Conservation (phyloP, 2,329 filamentous ascomycete species). For the Talaromyces sp. region DNA sequence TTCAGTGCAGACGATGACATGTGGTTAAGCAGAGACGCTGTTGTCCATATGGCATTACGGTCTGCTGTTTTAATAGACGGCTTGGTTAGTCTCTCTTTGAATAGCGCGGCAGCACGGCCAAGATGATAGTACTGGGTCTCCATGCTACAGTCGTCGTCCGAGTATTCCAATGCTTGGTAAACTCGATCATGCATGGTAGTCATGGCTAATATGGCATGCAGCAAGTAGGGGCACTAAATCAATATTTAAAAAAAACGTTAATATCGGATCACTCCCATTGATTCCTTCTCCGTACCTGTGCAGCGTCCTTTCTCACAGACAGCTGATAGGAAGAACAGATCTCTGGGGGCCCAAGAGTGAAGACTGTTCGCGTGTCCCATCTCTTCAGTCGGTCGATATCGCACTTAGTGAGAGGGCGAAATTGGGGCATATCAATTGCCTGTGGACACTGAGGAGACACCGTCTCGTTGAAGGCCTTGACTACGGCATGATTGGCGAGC, state of each 20-base stretch:
- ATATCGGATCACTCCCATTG: slow-evolving; percentile 32
- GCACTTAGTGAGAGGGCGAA: neutral
- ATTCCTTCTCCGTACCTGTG: slow-evolving; percentile 14
- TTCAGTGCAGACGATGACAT: neutral
- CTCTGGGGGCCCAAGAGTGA: neutral
- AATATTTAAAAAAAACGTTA: slow-evolving; percentile 12
- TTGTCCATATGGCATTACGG: slow-evolving; percentile 5
- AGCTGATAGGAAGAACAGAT: neutral
- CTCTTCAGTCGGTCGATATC: slow-evolving; percentile 4
- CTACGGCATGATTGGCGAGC: slow-evolving; percentile 18
- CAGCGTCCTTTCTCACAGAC: neutral
- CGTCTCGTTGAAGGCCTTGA: slow-evolving; percentile 1
- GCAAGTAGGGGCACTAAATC: slow-evolving; percentile 49
- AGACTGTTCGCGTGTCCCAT: slow-evolving; percentile 5
- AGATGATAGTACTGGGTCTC: slow-evolving; percentile 45
- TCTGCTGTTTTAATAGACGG: neutral
- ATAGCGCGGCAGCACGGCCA: slow-evolving; percentile 5
- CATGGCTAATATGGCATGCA: slow-evolving; percentile 52
- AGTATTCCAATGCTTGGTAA: slow-evolving; percentile 22
- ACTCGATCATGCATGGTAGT: slow-evolving; percentile 52
- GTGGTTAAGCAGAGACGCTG: slow-evolving; percentile 1
- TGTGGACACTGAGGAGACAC: neutral
- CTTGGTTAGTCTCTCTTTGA: neutral
- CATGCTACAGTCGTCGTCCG: slow-evolving; percentile 43
- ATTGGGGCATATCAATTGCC: neutral